These are phyloP conservation scores for Aureobasidium leucospermi DNA, from an alignment of 2,329 filamentous ascomycete species.

Conservation along the genomic window DNA sequence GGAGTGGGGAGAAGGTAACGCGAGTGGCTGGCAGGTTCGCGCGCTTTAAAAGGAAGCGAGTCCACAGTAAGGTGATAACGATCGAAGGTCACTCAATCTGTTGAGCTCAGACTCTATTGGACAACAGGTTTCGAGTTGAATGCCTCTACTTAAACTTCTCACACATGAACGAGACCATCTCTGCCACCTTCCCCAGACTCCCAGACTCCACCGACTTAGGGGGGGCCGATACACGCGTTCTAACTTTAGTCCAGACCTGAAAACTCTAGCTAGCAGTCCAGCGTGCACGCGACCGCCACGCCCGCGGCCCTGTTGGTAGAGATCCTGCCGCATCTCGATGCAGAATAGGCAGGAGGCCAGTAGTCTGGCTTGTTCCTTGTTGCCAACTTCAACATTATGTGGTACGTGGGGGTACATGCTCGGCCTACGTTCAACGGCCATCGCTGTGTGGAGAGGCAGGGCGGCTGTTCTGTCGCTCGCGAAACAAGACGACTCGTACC, in stretches of 20 bases:
- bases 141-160: not conserved
- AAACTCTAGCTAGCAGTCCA: not conserved
- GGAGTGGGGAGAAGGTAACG: not conserved
- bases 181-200: slow-evolving; percentile 1
- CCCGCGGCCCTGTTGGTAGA: not conserved
- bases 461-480: not conserved
- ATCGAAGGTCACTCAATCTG: not conserved
- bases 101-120: slow-evolving; percentile 2
- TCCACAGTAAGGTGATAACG: not conserved
- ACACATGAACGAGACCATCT: slow-evolving; percentile 2
- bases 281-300: not conserved
- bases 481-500: not conserved
- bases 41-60: not conserved
- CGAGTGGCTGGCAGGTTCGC: not conserved
- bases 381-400: not conserved
- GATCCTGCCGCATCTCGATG: not conserved
- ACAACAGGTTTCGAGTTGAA: not conserved
- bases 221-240: not conserved
- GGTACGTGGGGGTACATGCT: not conserved
- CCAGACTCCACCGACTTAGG: not conserved
- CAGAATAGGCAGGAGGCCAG: not conserved
- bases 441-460: not conserved
- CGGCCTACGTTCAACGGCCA: slow-evolving; percentile 3
- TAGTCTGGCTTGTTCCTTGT: not conserved
- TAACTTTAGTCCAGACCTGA: not conserved